These are phyloP conservation scores for Globisporangium spinosum DNA, from an alignment of 352 stramenopile genomes.

Conservation along the genomic window DNA sequence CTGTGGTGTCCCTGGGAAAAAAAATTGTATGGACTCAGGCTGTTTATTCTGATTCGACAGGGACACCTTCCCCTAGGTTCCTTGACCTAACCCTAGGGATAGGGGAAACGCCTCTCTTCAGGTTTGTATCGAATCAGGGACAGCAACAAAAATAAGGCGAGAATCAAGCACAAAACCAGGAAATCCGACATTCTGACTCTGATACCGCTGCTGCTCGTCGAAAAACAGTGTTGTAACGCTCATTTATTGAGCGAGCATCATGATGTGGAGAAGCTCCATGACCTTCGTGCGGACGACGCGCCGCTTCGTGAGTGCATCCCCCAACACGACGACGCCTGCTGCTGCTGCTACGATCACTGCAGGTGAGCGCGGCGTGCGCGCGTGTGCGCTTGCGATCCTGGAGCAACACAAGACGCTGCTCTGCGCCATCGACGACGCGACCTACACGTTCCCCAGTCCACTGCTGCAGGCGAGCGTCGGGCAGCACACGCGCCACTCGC, in stretches of 20 bases:
- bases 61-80: too few relatives aligned
- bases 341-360: background rate
- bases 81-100: too few relatives aligned
- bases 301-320: background rate
- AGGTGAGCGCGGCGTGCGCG: conserved; percentile 22
- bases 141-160: too few relatives aligned
- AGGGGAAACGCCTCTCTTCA: too few relatives aligned
- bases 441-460: conserved; percentile 68
- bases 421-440: conserved; percentile 34
- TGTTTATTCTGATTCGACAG: too few relatives aligned
- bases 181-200: too few relatives aligned
- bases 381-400: conserved; percentile 60
- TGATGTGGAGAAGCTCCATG: background rate
- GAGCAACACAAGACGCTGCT: conserved; percentile 62
- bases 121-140: too few relatives aligned
- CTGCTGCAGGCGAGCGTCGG: conserved; percentile 59
- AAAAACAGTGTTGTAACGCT: too few relatives aligned
- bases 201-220: too few relatives aligned
- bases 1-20: too few relatives aligned
- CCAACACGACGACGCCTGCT: background rate
- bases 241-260: background rate
- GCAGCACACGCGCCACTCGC: conserved; percentile 73
- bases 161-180: too few relatives aligned
- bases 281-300: background rate
- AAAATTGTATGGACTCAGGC: too few relatives aligned